Conservation (phyloP, 371 early-diverging fungal species). For the Enterocytospora artemiae region DNA sequence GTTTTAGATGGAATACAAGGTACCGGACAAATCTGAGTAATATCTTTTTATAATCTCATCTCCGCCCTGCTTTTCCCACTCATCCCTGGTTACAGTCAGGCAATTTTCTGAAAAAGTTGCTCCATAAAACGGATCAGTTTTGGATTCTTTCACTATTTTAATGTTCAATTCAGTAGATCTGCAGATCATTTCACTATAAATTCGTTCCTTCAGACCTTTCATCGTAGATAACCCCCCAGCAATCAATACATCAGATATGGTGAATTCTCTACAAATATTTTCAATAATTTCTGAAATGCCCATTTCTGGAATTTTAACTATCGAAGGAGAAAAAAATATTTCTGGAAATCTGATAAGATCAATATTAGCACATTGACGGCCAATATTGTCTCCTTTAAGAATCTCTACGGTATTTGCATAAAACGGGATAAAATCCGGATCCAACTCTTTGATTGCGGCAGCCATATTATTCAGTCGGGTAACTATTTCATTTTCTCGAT, state of each 20-base stretch:
- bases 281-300: constrained; percentile 56
- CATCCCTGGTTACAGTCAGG: too few relatives aligned
- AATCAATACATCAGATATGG: constrained; percentile 47
- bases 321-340: constrained; percentile 54
- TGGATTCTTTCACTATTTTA: constrained; percentile 34
- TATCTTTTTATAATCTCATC: too few relatives aligned
- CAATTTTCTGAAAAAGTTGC: too few relatives aligned
- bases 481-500: constrained; percentile 29
- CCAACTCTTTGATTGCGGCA: constrained; percentile 39
- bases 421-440: constrained; percentile 50
- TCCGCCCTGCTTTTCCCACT: too few relatives aligned
- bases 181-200: constrained; percentile 45
- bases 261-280: constrained; percentile 16
- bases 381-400: constrained; percentile 37
- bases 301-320: constrained; percentile 50
- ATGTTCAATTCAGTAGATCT: constrained; percentile 24
- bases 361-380: constrained; percentile 45
- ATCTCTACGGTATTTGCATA: constrained; percentile 41
- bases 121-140: constrained; percentile 43
- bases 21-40: too few relatives aligned
- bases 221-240: constrained; percentile 58
- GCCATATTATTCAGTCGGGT: constrained; percentile 36
- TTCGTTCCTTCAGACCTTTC: constrained; percentile 47
- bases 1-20: too few relatives aligned
- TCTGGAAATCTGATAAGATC: constrained; percentile 53